Evolutionary conservation across 2,329 filamentous ascomycete genomes (phyloP).

Genomic region (Alternaria sp.): DNA sequence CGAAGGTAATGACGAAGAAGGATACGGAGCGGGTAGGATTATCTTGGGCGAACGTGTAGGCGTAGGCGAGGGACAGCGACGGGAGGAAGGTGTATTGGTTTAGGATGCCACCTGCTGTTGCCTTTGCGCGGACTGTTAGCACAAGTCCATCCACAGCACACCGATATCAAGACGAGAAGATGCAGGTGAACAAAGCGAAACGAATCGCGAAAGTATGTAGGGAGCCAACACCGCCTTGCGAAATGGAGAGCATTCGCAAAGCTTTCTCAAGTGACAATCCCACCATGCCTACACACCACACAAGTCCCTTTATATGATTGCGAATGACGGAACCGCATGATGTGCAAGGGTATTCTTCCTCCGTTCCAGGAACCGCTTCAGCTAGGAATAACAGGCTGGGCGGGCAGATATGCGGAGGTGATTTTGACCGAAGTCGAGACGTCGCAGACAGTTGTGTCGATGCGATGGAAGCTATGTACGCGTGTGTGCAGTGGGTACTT

Average conservation of each 20-base stretch:
- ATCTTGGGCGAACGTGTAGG: constrained; percentile 86
- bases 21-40: constrained; percentile 76
- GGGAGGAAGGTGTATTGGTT: constrained; percentile 59
- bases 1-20: constrained; percentile 84
- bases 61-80: constrained; percentile 76
- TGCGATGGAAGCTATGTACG: constrained; percentile 16
- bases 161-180: background rate
- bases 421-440: constrained; percentile 19
- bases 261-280: constrained; percentile 60
- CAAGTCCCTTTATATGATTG: constrained; percentile 54
- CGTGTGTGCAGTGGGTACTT: constrained; percentile 57
- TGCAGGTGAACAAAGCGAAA: constrained; percentile 6
- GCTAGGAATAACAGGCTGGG: constrained; percentile 54
- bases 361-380: constrained; percentile 63
- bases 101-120: constrained; percentile 61
- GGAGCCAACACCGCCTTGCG: constrained; percentile 66
- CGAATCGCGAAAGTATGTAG: constrained; percentile 59
- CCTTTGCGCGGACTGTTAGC: constrained; percentile 52
- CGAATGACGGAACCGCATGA: constrained; percentile 58
- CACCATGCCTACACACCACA: constrained; percentile 59
- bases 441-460: constrained; percentile 27
- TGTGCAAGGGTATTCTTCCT: constrained; percentile 61
- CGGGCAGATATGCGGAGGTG: constrained; percentile 68
- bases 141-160: constrained; percentile 15
- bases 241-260: constrained; percentile 62